A percentile compares a stretch with the other conserved stretches of the same genome.
Evolutionary conservation across 139 green algal species (phyloP).

Genomic region (Closterium sp.): DNA sequence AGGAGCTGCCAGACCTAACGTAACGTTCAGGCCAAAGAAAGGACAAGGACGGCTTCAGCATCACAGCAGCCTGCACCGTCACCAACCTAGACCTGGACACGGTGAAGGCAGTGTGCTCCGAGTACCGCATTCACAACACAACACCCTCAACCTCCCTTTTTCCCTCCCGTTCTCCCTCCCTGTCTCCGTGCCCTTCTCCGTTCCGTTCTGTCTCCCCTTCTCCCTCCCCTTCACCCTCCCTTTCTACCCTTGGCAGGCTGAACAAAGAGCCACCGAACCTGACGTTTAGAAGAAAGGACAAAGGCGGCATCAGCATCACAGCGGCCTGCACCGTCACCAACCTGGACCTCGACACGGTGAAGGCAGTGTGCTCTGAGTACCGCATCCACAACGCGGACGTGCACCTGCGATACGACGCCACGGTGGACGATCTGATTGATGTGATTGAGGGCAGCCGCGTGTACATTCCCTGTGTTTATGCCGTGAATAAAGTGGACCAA

Average conservation of each 20-base stretch:
- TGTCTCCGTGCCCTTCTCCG: background rate
- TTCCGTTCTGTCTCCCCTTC: background rate
- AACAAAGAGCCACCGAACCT: constrained; percentile 96
- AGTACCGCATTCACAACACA: constrained; percentile 88
- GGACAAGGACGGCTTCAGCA: constrained; percentile 89
- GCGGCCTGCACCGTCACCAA: constrained; percentile 20
- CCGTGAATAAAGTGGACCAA: constrained; percentile 92
- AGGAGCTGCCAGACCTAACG: constrained; percentile 86
- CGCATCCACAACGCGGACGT: constrained; percentile 91
- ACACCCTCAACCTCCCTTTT: constrained; percentile 68
- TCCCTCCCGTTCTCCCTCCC: constrained; percentile 1
- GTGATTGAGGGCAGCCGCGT: too few relatives aligned
- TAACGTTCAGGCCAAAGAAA: constrained; percentile 94
- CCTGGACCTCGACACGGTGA: constrained; percentile 88
- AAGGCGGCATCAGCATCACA: constrained; percentile 83
- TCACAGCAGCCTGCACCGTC: constrained; percentile 45
- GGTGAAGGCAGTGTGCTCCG: constrained; percentile 42
- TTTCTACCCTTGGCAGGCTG: constrained; percentile 58
- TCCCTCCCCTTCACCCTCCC: background rate
- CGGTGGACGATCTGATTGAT: too few relatives aligned
- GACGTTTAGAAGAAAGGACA: constrained; percentile 90
- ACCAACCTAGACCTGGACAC: constrained; percentile 76
- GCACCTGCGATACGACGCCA: too few relatives aligned
- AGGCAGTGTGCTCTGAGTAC: constrained; percentile 70
- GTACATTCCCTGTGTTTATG: constrained; percentile 96